Conservation (phyloP, 1,284 basidiomycete species). For the Moniliella sp. region DNA sequence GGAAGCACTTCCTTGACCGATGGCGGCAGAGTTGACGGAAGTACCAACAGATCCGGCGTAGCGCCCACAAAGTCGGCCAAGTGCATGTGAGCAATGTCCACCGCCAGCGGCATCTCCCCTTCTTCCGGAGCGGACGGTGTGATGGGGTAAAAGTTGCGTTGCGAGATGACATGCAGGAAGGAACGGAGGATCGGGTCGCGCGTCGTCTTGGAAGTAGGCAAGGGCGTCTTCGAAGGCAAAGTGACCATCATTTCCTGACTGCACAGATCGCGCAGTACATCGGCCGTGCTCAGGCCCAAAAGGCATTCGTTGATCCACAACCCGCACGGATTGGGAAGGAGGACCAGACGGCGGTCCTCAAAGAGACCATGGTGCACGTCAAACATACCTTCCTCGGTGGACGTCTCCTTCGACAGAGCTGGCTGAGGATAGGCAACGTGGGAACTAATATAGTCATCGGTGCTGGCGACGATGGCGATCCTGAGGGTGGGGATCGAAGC, state of each 20-base stretch:
- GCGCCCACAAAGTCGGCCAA: constrained; percentile 14
- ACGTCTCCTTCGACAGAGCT: constrained; percentile 42
- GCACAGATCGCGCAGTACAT: constrained; percentile 66
- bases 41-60: constrained; percentile 58
- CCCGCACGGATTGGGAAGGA: constrained; percentile 65
- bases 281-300: constrained; percentile 58
- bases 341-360: constrained; percentile 43
- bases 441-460: constrained; percentile 54
- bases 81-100: constrained; percentile 18
- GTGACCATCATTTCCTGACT: constrained; percentile 54
- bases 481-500: constrained; percentile 47
- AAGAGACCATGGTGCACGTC: not conserved
- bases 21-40: constrained; percentile 58
- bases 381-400: constrained; percentile 5
- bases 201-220: not conserved
- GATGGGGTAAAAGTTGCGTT: constrained; percentile 66
- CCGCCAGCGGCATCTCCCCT: constrained; percentile 3
- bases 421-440: constrained; percentile 74
- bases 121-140: constrained; percentile 62
- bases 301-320: constrained; percentile 65
- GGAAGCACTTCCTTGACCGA: constrained; percentile 56
- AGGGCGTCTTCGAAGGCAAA: constrained; percentile 5
- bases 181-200: not conserved
- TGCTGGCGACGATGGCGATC: constrained; percentile 57
- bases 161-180: not conserved